Base-by-base conservation (phyloP, 192 early-diverging fungal genomes). In the Coemansia aciculifera region DNA sequence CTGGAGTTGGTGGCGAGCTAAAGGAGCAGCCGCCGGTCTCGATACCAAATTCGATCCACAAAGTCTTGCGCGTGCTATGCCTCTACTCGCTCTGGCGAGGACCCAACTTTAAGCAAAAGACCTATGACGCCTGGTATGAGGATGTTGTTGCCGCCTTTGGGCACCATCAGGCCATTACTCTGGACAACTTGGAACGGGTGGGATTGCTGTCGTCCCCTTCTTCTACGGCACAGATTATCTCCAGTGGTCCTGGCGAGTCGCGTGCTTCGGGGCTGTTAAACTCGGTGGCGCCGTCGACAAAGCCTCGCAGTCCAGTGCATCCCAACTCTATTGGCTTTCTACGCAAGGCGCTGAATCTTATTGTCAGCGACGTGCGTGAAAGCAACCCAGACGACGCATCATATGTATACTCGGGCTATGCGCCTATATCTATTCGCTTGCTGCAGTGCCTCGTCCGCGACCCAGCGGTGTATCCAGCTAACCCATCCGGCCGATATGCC, bases 371-470 rank as follows among this genome's bases (percentile, higher is more conserved):
- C 40, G 90, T 92, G 40, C 89, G 93, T 64, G 94, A 95, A 62
- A 87, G 88, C 31, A 86, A 90, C 21, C 93, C 94, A 0, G 88
- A 90, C 21, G 97, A 98, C 78, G 87, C 95, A 2, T 87, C 91
- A 0, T 98, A 95, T 71, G 94, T 97, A 15, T 96, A 96, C 73
- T 94, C 93, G 5, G 97, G 97, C 15, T 99, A 93, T 78, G 97
- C 95, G 11, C 97, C 97, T 5, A 68, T 96, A 29, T 88, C 87
- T 31, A 86, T 97, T n/a, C 89, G 97, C 36, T 83, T 99, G 36
- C 78, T 99, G 34, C 95, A 99, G 72, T 89, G 87, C 49, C 88
- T 93, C 13, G 73, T 85, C 31, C 79, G 72, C 38, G 86, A 81
- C 64, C 79, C 60, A 12, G 73, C 69, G 11, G 81, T 75, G 57